phyloP scores from a whole-genome alignment of 176 grass and related monocot species.

The Poa pratensis region DNA sequence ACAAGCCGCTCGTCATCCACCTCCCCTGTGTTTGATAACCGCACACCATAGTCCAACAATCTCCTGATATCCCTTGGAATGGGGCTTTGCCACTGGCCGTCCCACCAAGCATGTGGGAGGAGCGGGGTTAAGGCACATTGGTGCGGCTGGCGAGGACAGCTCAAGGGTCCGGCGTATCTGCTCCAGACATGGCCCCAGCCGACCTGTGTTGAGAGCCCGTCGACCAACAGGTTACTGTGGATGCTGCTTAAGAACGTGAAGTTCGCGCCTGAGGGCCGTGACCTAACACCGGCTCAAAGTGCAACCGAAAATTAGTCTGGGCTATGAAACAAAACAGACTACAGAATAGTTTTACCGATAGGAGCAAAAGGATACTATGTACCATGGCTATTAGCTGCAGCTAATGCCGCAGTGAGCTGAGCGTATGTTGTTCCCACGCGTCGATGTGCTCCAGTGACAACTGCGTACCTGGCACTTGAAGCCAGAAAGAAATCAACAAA shows the following conservation, averaged over 20 bases:
- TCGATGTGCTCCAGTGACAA: constrained; percentile 78
- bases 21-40: constrained; percentile 47
- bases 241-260: constrained; percentile 90
- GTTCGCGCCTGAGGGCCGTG: constrained; percentile 38
- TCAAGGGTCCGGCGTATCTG: constrained; percentile 72
- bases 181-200: constrained; percentile 94
- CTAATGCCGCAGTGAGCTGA: constrained; percentile 80
- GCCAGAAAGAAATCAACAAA: constrained; percentile 95
- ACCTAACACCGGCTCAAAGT: constrained; percentile 38
- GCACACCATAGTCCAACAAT: constrained; percentile 61
- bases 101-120: constrained; percentile 87
- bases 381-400: constrained; percentile 71
- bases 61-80: constrained; percentile 53
- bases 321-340: neutral
- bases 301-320: neutral
- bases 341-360: neutral
- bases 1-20: constrained; percentile 52
- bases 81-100: constrained; percentile 73
- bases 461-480: constrained; percentile 62
- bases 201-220: constrained; percentile 64
- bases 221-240: constrained; percentile 69
- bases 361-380: neutral
- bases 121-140: constrained; percentile 75
- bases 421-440: constrained; percentile 80
- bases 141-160: constrained; percentile 62